Evolutionary conservation across 208 protist species (phyloP).

Genomic region (Leptomonas pyrrhocoris): DNA sequence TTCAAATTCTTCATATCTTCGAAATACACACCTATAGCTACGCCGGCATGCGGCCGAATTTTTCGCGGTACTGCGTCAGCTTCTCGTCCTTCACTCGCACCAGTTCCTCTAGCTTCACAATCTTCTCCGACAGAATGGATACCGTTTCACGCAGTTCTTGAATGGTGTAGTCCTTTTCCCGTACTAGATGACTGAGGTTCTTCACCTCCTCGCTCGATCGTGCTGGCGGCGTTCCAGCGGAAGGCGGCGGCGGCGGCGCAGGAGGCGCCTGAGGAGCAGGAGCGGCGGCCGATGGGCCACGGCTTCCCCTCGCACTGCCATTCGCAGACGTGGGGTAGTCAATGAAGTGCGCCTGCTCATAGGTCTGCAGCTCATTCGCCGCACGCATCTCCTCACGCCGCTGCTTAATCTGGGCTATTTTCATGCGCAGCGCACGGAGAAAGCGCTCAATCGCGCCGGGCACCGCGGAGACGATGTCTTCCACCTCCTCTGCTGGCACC

Average conservation of each 20-base stretch:
- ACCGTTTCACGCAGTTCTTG: constrained; percentile 91
- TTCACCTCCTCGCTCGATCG: constrained; percentile 23
- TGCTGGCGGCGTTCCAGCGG: constrained; percentile 2
- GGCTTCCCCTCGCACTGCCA: constrained; percentile 4
- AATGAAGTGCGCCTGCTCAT: constrained; percentile 16
- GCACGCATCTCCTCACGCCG: constrained; percentile 33
- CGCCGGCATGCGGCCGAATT: constrained; percentile 50
- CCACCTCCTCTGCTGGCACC: constrained; percentile 88
- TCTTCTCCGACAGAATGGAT: constrained; percentile 90
- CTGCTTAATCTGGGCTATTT: constrained; percentile 87
- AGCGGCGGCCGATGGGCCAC: neutral
- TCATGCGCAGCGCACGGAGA: constrained; percentile 91
- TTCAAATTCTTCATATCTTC: constrained; percentile 3
- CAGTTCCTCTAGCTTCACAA: constrained; percentile 96
- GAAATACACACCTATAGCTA: neutral
- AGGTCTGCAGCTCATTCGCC: constrained; percentile 10
- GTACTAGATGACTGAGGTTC: constrained; percentile 56
- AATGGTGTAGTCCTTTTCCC: constrained; percentile 93
- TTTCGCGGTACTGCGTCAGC: constrained; percentile 78
- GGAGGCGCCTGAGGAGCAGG: neutral
- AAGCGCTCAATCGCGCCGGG: constrained; percentile 94
- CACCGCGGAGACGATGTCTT: constrained; percentile 87
- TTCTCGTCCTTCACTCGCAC: constrained; percentile 96
- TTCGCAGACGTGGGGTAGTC: constrained; percentile 4
- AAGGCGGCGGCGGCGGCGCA: constrained; percentile 1